phyloP scores from a whole-genome alignment of 2,329 filamentous ascomycete species.

The Neofusicoccum kwambonambiense region DNA sequence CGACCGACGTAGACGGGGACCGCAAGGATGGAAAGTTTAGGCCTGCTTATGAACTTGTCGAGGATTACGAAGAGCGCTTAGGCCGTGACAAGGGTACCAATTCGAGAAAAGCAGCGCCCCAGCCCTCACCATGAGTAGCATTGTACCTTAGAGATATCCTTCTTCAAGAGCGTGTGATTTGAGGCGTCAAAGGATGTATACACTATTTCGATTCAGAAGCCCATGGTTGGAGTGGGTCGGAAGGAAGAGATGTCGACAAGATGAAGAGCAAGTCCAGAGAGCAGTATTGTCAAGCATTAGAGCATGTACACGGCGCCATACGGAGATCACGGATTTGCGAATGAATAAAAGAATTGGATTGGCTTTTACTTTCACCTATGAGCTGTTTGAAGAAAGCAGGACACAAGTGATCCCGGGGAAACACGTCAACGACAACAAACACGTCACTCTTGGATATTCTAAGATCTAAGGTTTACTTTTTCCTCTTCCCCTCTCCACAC shows the following conservation, averaged over 20 bases:
- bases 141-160: too few relatives aligned
- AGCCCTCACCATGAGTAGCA: neutral
- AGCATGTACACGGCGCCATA: constrained; percentile 1
- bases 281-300: constrained; percentile 1
- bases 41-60: constrained; percentile 41
- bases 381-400: neutral
- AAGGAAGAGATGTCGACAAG: neutral
- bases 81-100: constrained; percentile 31
- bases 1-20: constrained; percentile 19
- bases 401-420: neutral
- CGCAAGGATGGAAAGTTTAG: constrained; percentile 29
- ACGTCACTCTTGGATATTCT: too few relatives aligned
- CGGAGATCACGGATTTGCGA: neutral
- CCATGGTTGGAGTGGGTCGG: too few relatives aligned
- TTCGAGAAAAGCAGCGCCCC: neutral
- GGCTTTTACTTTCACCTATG: neutral
- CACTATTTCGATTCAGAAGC: neutral
- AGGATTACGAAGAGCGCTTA: constrained; percentile 41
- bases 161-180: neutral
- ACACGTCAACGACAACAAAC: neutral
- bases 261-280: neutral
- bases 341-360: neutral
- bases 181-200: neutral
- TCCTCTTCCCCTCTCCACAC: neutral
- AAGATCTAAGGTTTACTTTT: neutral